Percentiles rank a stretch among this genome's conserved stretches.
phyloP scores from a whole-genome alignment of 306 rosid genomes.

The Sindora glabra region DNA sequence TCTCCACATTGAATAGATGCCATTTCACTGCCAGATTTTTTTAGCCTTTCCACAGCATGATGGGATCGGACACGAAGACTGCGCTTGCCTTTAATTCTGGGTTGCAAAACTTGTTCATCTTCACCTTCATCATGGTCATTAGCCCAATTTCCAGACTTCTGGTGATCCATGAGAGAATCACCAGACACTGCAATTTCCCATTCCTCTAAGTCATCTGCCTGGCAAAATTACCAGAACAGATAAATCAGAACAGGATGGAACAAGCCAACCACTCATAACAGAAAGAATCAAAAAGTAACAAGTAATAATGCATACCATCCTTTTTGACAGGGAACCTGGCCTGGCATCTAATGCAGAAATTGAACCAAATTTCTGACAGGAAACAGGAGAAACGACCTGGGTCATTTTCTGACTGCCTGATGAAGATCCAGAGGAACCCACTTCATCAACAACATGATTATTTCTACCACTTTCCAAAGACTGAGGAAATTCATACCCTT shows the following conservation, averaged over 20 bases:
- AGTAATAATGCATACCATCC: constrained; percentile 48
- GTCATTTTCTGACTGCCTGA: constrained; percentile 57
- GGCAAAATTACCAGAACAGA: constrained; percentile 29
- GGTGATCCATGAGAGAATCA: constrained; percentile 85
- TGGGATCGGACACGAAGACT: constrained; percentile 86
- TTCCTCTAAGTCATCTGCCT: constrained; percentile 89
- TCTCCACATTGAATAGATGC: constrained; percentile 58
- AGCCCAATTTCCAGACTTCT: constrained; percentile 87
- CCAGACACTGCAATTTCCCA: constrained; percentile 94
- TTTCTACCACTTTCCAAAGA: constrained; percentile 45
- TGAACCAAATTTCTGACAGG: constrained; percentile 90
- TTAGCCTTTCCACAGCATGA: constrained; percentile 61
- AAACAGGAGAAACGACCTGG: constrained; percentile 49
- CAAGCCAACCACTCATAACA: constrained; percentile 9
- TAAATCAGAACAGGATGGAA: constrained; percentile 24
- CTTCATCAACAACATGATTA: constrained; percentile 54
- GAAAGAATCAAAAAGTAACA: constrained; percentile 19
- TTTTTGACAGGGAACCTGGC: constrained; percentile 66
- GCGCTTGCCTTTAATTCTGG: constrained; percentile 86
- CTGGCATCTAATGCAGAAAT: constrained; percentile 79
- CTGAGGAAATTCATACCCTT: constrained; percentile 50
- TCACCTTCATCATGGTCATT: constrained; percentile 95
- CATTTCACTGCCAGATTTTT: constrained; percentile 59
- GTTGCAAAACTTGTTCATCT: constrained; percentile 91
- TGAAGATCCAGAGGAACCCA: constrained; percentile 75